Evolutionary conservation across 176 grass and related monocot genomes (phyloP).

Genomic region (Eleusine coracana): DNA sequence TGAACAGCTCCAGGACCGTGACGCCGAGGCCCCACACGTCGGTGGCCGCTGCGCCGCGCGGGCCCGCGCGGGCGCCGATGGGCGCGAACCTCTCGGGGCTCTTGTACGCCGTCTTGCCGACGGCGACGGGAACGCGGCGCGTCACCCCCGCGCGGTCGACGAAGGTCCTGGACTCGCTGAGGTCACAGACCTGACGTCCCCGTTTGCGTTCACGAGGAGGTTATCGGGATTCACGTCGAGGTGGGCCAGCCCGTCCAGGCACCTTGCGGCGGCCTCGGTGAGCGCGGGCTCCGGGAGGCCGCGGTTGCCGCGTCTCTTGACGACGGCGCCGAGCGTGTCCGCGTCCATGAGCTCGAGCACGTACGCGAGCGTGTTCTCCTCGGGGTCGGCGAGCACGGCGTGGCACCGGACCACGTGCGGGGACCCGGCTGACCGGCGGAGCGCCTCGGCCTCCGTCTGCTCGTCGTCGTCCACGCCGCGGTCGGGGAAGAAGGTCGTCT

Average conservation of each 20-base stretch:
- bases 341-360: slow-evolving; percentile 63
- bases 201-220: slow-evolving; percentile 28
- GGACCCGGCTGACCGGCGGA: slow-evolving; percentile 32
- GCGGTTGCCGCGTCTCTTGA: not conserved
- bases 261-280: slow-evolving; percentile 47
- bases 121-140: slow-evolving; percentile 28
- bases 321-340: slow-evolving; percentile 45
- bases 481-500: slow-evolving; percentile 26
- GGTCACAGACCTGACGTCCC: slow-evolving; percentile 50
- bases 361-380: not conserved
- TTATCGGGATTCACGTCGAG: slow-evolving; percentile 55
- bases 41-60: slow-evolving; percentile 13
- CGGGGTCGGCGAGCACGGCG: slow-evolving; percentile 10
- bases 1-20: slow-evolving; percentile 48
- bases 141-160: not conserved
- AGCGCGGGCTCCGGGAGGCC: slow-evolving; percentile 41
- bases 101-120: slow-evolving; percentile 29
- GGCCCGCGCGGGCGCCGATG: not conserved
- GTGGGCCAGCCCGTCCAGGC: slow-evolving; percentile 44
- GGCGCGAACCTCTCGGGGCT: slow-evolving; percentile 57
- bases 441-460: slow-evolving; percentile 34
- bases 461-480: not conserved
- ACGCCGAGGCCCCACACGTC: slow-evolving; percentile 60
- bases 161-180: slow-evolving; percentile 50
- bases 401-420: slow-evolving; percentile 52